phyloP scores from a whole-genome alignment of 2,329 filamentous ascomycete genomes.

The Xylaria polymorpha region DNA sequence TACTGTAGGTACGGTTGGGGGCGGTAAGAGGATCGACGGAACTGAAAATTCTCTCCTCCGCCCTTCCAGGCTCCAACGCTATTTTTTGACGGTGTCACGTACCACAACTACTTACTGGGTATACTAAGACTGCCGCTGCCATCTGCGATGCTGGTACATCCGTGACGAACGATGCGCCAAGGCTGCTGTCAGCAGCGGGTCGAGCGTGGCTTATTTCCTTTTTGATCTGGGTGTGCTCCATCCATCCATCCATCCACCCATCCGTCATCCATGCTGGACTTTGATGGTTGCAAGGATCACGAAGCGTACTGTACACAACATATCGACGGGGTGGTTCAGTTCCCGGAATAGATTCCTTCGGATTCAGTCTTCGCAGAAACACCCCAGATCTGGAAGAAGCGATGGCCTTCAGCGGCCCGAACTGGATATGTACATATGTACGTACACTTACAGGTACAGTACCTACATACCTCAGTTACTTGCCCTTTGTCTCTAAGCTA shows the following conservation, averaged over 20 bases:
- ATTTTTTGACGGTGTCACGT: slow-evolving; percentile 4
- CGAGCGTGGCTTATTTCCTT: background rate
- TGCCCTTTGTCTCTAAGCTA: background rate
- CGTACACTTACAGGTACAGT: background rate
- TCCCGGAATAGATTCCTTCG: slow-evolving; percentile 21
- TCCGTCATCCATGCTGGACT: background rate
- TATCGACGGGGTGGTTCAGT: background rate
- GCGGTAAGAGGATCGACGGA: slow-evolving; percentile 19
- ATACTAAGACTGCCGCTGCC: background rate
- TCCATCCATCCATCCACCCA: no score
- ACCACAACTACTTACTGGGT: background rate
- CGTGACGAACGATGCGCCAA: background rate
- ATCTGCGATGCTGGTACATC: slow-evolving; percentile 9
- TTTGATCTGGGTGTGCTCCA: background rate
- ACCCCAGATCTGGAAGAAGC: slow-evolving; percentile 4
- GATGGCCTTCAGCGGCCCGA: background rate
- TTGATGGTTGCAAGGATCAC: slow-evolving; percentile 10
- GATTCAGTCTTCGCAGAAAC: slow-evolving; percentile 8
- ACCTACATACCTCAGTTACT: background rate
- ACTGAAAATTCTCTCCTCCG: background rate
- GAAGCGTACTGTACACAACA: background rate
- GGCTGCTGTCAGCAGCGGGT: background rate
- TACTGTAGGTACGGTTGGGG: slow-evolving; percentile 5
- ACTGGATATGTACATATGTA: no score
- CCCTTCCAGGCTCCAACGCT: slow-evolving; percentile 10